Evolutionary conservation across 2,329 filamentous ascomycete genomes (phyloP).

Genomic region (Colletotrichum coccodes): DNA sequence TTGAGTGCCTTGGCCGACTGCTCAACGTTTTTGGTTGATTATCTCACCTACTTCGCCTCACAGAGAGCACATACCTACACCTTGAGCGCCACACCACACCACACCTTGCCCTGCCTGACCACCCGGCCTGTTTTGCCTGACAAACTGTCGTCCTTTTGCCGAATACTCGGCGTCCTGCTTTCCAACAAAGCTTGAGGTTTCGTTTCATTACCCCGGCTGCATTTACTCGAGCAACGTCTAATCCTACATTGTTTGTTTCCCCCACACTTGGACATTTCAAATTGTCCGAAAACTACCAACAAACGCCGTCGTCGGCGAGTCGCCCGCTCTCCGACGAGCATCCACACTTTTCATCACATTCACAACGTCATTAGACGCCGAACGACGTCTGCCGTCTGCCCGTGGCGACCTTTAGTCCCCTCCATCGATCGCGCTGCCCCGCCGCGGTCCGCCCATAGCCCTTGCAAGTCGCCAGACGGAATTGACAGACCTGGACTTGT

Average conservation of each 20-base stretch:
- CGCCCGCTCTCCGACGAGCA: slow-evolving; percentile 4
- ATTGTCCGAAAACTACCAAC: slow-evolving; percentile 2
- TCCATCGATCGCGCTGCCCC: slow-evolving; percentile 1
- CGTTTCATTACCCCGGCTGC: not conserved
- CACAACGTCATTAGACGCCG: slow-evolving; percentile 25
- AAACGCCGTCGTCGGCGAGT: slow-evolving; percentile 19
- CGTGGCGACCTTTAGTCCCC: not conserved
- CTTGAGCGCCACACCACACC: not conserved
- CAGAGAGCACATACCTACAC: not conserved
- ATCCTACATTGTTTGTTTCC: not conserved
- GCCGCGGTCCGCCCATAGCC: slow-evolving; percentile 15
- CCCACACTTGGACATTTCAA: not conserved
- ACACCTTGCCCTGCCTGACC: not conserved
- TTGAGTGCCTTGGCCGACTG: not conserved
- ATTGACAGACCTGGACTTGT: slow-evolving; percentile 1
- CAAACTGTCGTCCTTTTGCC: not conserved
- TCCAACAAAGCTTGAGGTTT: not conserved
- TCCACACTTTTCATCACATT: slow-evolving; percentile 15
- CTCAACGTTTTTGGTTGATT: no score
- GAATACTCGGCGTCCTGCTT: slow-evolving; percentile 17
- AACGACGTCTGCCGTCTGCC: not conserved
- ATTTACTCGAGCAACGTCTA: slow-evolving; percentile 1
- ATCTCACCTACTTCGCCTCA: not conserved
- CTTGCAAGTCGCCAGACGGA: not conserved
- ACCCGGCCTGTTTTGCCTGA: slow-evolving; percentile 2